Conservation (phyloP, 2,329 filamentous ascomycete species). For the Aspergillus sp. region DNA sequence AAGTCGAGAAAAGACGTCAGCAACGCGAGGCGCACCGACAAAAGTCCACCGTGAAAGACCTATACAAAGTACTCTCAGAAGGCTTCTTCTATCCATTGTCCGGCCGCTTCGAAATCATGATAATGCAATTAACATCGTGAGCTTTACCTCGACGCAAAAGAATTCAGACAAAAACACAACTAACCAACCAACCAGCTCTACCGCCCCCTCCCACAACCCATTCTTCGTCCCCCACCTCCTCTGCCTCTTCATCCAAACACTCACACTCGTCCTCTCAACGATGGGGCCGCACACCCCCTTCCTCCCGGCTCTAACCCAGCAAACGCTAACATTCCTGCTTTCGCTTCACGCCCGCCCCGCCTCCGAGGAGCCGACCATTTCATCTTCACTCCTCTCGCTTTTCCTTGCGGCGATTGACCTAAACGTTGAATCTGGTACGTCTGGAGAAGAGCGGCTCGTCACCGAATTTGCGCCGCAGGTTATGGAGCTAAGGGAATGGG, state of each 20-base stretch:
- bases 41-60: conserved; percentile 69
- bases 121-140: conserved; percentile 54
- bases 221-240: conserved; percentile 75
- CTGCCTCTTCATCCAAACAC: conserved; percentile 77
- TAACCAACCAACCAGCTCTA: conserved; percentile 25
- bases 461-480: conserved; percentile 72
- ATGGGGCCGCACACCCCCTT: conserved; percentile 75
- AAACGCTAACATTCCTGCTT: conserved; percentile 82
- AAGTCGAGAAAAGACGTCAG: conserved; percentile 57
- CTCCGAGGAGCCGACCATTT: conserved; percentile 63
- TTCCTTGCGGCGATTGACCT: conserved; percentile 80
- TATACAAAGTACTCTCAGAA: conserved; percentile 71
- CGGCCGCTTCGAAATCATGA: conserved; percentile 70
- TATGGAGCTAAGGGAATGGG: conserved; percentile 87
- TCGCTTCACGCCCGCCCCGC: conserved; percentile 56
- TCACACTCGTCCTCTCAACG: conserved; percentile 79
- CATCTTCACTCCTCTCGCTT: conserved; percentile 74
- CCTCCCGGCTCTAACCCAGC: conserved; percentile 76
- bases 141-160: conserved; percentile 8
- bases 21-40: conserved; percentile 46
- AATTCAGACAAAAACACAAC: background rate
- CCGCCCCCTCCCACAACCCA: conserved; percentile 52
- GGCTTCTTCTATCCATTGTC: conserved; percentile 86
- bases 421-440: conserved; percentile 54
- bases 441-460: conserved; percentile 67